phyloP scores from a whole-genome alignment of 306 rosid species.

The Quercus mongolica region DNA sequence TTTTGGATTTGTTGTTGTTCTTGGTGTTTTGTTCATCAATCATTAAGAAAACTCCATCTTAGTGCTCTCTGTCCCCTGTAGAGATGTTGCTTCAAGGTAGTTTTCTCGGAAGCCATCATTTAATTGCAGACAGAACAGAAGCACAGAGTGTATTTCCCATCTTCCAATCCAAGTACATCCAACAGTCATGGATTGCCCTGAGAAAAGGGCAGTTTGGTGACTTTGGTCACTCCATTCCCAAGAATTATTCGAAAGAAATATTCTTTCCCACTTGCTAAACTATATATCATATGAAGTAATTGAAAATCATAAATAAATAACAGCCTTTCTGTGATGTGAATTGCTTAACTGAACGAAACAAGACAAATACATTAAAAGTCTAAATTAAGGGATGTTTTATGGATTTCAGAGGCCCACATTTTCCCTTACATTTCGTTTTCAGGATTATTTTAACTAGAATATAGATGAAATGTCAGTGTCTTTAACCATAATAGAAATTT shows the following conservation, averaged over 20 bases:
- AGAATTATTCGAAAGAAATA: constrained; percentile 17
- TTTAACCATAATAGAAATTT: constrained; percentile 16
- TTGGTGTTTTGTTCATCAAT: constrained; percentile 25
- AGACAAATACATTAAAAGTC: constrained; percentile 17
- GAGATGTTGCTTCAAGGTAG: constrained; percentile 14
- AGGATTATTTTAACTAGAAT: background rate
- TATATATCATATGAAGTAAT: background rate
- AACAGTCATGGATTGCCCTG: background rate
- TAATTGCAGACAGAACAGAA: constrained; percentile 14
- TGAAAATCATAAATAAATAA: background rate
- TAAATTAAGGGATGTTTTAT: constrained; percentile 9
- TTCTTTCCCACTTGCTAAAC: background rate
- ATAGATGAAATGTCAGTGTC: constrained; percentile 55
- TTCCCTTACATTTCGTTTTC: background rate
- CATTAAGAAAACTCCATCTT: constrained; percentile 28
- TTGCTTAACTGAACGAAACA: constrained; percentile 5
- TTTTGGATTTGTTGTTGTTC: background rate
- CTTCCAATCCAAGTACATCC: constrained; percentile 13
- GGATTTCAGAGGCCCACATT: background rate
- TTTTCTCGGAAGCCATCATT: constrained; percentile 10
- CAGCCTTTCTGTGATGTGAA: constrained; percentile 2
- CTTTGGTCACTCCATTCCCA: constrained; percentile 12
- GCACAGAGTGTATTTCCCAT: constrained; percentile 8
- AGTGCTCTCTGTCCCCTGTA: constrained; percentile 22
- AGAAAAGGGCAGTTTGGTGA: constrained; percentile 1